These are phyloP conservation scores for Naganishia antarctica DNA, from an alignment of 768 basidiomycete species.

Conservation along the genomic window DNA sequence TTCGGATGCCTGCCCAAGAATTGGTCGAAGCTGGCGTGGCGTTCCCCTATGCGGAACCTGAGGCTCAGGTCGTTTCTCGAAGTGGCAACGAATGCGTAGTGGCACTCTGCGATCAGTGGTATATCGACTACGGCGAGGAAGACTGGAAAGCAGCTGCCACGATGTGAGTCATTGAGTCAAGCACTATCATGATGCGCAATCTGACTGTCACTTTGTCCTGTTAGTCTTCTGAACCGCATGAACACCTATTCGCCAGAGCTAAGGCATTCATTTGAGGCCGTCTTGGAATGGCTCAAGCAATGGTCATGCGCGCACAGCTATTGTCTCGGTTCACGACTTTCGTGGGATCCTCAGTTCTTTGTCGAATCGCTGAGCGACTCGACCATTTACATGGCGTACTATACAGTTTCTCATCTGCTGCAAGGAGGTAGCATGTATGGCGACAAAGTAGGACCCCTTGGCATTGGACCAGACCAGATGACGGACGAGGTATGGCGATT, in stretches of 20 bases:
- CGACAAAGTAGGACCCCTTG: conserved; percentile 69
- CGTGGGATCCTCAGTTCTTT: conserved; percentile 94
- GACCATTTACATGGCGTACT: conserved; percentile 97
- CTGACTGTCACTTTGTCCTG: too few relatives aligned
- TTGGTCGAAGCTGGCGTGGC: conserved; percentile 75
- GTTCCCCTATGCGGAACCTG: conserved; percentile 91
- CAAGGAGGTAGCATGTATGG: conserved; percentile 79
- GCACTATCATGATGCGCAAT: too few relatives aligned
- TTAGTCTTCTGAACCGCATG: conserved; percentile 74
- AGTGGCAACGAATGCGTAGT: conserved; percentile 97
- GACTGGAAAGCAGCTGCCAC: conserved; percentile 81
- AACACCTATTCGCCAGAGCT: conserved; percentile 85
- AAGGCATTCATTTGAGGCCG: conserved; percentile 81
- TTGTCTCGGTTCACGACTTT: conserved; percentile 87
- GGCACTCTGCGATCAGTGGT: conserved; percentile 98
- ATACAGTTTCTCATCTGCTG: conserved; percentile 84
- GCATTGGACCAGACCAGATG: conserved; percentile 83
- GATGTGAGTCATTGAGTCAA: conserved; percentile 55
- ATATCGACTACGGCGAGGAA: conserved; percentile 89
- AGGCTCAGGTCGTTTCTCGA: conserved; percentile 78
- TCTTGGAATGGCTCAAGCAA: conserved; percentile 89
- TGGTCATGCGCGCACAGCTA: conserved; percentile 99
- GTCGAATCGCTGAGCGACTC: conserved; percentile 96
- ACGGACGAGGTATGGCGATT: conserved; percentile 98
- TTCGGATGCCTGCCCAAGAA: too few relatives aligned